These are phyloP conservation scores for Saturnispora serradocipensis DNA, from an alignment of 805 yeast species.

Conservation along the genomic window DNA sequence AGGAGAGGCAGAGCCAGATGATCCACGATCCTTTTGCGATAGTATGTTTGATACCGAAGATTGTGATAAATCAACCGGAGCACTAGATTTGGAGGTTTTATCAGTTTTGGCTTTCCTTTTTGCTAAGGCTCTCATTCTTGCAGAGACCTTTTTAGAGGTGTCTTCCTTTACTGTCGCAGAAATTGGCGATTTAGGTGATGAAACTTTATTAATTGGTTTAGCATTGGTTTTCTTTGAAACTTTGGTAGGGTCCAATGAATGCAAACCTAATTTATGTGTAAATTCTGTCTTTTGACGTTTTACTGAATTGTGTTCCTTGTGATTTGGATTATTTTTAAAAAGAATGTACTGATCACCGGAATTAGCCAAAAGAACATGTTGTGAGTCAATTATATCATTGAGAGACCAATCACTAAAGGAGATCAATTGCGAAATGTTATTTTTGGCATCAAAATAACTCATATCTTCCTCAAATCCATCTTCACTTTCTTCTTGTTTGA, in stretches of 20 bases:
- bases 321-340: conserved; percentile 10
- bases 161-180: neutral
- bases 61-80: conserved; percentile 60
- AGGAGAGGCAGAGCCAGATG: conserved; percentile 43
- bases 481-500: conserved; percentile 15
- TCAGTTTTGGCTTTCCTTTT: conserved; percentile 78
- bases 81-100: conserved; percentile 31
- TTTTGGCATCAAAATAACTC: conserved; percentile 24
- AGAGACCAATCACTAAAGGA: conserved; percentile 44
- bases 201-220: neutral
- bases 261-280: conserved; percentile 25
- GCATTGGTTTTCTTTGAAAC: neutral
- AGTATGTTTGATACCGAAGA: conserved; percentile 51
- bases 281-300: conserved; percentile 24
- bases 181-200: neutral
- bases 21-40: conserved; percentile 47
- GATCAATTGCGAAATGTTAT: conserved; percentile 38
- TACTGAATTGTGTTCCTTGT: conserved; percentile 1
- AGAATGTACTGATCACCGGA: conserved; percentile 37
- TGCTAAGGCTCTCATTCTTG: conserved; percentile 91
- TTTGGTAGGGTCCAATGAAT: conserved; percentile 1
- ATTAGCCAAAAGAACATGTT: conserved; percentile 52
- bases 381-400: conserved; percentile 38
- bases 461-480: conserved; percentile 20
- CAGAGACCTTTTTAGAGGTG: conserved; percentile 34